Percentiles rank a stretch among this genome's conserved stretches.
Evolutionary conservation across 2,329 filamentous ascomycete genomes (phyloP).

Genomic region (Thelonectria blattea): DNA sequence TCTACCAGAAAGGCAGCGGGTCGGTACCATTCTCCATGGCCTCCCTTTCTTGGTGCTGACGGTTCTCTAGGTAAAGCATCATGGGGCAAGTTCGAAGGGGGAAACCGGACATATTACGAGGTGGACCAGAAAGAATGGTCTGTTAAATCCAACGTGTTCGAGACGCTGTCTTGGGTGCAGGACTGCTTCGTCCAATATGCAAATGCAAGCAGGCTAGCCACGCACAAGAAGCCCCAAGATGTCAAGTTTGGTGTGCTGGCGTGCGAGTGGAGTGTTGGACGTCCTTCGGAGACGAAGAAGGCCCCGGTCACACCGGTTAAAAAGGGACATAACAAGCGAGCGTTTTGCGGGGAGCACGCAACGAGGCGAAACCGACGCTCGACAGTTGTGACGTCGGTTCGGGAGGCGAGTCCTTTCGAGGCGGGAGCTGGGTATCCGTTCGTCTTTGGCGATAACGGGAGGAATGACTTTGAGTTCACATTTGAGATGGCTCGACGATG

Average conservation of each 20-base stretch:
- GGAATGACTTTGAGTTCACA: conserved; percentile 36
- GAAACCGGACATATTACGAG: conserved; percentile 43
- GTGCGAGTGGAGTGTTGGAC: conserved; percentile 47
- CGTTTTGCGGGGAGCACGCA: conserved; percentile 33
- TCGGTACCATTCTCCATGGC: conserved; percentile 4
- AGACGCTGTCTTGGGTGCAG: conserved; percentile 48
- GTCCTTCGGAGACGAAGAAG: conserved; percentile 23
- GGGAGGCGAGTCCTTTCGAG: conserved; percentile 8
- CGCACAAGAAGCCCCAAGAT: conserved; percentile 41
- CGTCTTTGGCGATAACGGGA: conserved; percentile 30
- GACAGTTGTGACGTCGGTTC: conserved; percentile 3
- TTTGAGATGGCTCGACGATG: conserved; percentile 29
- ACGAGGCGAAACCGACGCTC: conserved; percentile 27
- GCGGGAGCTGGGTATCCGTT: conserved; percentile 26
- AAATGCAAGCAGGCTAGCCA: conserved; percentile 41
- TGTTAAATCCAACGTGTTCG: conserved; percentile 43
- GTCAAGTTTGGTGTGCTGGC: conserved; percentile 51
- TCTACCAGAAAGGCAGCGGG: conserved; percentile 2
- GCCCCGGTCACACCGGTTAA: conserved; percentile 23
- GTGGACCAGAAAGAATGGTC: conserved; percentile 44
- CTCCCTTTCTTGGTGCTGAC: conserved; percentile 16
- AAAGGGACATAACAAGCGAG: conserved; percentile 39
- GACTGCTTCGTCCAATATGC: conserved; percentile 47
- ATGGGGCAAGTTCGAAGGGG: conserved; percentile 25
- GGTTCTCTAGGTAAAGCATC: conserved; percentile 7